Base-by-base conservation (phyloP, 345 rosid genomes). In the Combretum micranthum region DNA sequence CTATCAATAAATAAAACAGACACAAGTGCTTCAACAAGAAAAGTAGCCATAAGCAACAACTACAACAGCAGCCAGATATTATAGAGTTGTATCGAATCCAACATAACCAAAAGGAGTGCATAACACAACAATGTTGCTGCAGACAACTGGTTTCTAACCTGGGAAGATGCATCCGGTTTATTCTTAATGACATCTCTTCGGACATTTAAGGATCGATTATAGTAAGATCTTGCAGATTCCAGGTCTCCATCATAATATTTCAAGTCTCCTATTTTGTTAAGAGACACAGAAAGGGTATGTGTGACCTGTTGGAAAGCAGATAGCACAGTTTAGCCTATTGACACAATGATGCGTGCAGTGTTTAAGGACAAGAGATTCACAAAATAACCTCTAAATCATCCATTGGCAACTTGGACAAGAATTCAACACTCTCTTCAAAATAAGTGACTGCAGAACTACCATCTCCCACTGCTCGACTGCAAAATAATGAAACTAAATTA, bases 261-360 rank as follows among this genome's bases (percentile, higher is more conserved):
- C 42, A 93, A 84, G 74, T 93, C 99, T 44, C 99, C 99, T 57
- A 93, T 77, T 79, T 89, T 93, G 68, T 93, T 93, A 61, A 87
- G 94, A 39, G 97, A 93, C 64, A 93, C 97, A 65, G 97, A 89
- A 54, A 87, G 94, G 4, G 97, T 85, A 72, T 93, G 97, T 20
- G 80, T 79, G 26, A 87, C 75, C 97, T 89, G 88, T 55, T 55
- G 20, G 69, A 61, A 55, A 60, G 20, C 60, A 59, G 21, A 26
- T 50, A 52, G 15, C 6, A 3, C 32, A 25, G 64, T 25, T 32
- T 47, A 42, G 63, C 20, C 60, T 50, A 49, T 18, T 11, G 11
- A 53, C 14, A 26, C 9, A 32, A 32, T 7, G 32, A 44, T 7
- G 13, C 45, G 15, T 42, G 19, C 13, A 3, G 8, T 42, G 19